These are phyloP conservation scores for Polyporus arcularius DNA, from an alignment of 768 basidiomycete species.

Conservation along the genomic window DNA sequence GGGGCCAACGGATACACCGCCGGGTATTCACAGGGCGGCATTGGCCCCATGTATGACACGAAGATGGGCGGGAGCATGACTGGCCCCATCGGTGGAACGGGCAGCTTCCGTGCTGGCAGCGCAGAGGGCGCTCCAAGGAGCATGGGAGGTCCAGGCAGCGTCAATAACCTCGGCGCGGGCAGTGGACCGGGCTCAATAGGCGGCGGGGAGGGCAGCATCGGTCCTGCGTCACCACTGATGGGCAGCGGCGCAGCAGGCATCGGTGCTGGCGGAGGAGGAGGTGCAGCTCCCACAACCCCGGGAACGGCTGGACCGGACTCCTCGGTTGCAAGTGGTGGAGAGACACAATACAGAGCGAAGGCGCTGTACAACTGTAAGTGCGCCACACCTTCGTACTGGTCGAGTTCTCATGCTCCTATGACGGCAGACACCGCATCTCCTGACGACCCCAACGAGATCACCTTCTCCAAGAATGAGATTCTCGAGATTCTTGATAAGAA, in stretches of 20 bases:
- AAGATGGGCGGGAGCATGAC: slow-evolving; percentile 53
- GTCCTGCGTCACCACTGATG: slow-evolving; percentile 64
- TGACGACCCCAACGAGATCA: slow-evolving; percentile 96
- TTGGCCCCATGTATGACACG: slow-evolving; percentile 71
- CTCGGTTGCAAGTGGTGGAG: slow-evolving; percentile 36
- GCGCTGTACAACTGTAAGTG: slow-evolving; percentile 86
- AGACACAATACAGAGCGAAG: slow-evolving; percentile 75
- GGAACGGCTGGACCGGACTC: slow-evolving; percentile 26
- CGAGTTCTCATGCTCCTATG: not conserved
- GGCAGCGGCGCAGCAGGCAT: slow-evolving; percentile 67
- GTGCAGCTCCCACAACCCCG: slow-evolving; percentile 31
- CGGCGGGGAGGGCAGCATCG: slow-evolving; percentile 43
- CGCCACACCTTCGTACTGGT: not conserved
- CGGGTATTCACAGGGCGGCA: slow-evolving; percentile 61
- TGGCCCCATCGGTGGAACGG: slow-evolving; percentile 44
- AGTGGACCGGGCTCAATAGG: slow-evolving; percentile 26
- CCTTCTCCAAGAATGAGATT: slow-evolving; percentile 89
- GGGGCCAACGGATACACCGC: slow-evolving; percentile 61
- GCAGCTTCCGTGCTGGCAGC: slow-evolving; percentile 46
- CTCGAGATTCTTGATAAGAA: slow-evolving; percentile 92
- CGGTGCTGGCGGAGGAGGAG: slow-evolving; percentile 48
- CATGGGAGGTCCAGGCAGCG: slow-evolving; percentile 56
- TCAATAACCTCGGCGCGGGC: slow-evolving; percentile 49
- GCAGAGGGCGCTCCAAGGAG: slow-evolving; percentile 54
- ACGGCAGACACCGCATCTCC: slow-evolving; percentile 83